These are phyloP conservation scores for Theileria annulata DNA, from an alignment of 169 alveolate species.

Conservation along the genomic window DNA sequence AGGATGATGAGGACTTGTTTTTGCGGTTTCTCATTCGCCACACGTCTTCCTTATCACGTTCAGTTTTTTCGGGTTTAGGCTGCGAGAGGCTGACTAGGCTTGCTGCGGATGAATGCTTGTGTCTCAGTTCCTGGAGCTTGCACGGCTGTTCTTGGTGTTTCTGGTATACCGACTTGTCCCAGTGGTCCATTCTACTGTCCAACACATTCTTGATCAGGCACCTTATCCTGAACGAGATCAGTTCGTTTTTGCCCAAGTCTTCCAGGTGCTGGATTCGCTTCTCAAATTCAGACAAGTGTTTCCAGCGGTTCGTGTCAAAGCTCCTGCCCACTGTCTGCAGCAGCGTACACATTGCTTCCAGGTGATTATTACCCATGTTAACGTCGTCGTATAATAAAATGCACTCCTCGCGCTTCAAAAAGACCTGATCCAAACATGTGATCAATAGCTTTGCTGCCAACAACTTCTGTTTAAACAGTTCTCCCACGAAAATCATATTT, in stretches of 20 bases:
- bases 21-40: background rate
- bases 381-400: slow-evolving; percentile 66
- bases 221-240: slow-evolving; percentile 78
- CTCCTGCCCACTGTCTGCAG: slow-evolving; percentile 82
- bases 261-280: slow-evolving; percentile 71
- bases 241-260: slow-evolving; percentile 75
- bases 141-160: slow-evolving; percentile 60
- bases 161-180: slow-evolving; percentile 74
- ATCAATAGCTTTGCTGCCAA: slow-evolving; percentile 80
- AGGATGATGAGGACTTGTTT: background rate
- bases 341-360: slow-evolving; percentile 84
- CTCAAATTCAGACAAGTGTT: slow-evolving; percentile 73
- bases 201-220: slow-evolving; percentile 82
- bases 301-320: slow-evolving; percentile 78
- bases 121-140: slow-evolving; percentile 59
- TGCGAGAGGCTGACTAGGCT: background rate
- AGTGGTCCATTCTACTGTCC: slow-evolving; percentile 80
- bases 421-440: slow-evolving; percentile 80
- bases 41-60: background rate
- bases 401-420: slow-evolving; percentile 74
- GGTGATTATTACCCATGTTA: slow-evolving; percentile 77
- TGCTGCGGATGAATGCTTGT: background rate
- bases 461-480: slow-evolving; percentile 78
- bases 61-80: background rate
- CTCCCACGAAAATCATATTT: slow-evolving; percentile 85